These are phyloP conservation scores for Puccinia brachypodii DNA, from an alignment of 1,284 basidiomycete genomes.

Conservation along the genomic window DNA sequence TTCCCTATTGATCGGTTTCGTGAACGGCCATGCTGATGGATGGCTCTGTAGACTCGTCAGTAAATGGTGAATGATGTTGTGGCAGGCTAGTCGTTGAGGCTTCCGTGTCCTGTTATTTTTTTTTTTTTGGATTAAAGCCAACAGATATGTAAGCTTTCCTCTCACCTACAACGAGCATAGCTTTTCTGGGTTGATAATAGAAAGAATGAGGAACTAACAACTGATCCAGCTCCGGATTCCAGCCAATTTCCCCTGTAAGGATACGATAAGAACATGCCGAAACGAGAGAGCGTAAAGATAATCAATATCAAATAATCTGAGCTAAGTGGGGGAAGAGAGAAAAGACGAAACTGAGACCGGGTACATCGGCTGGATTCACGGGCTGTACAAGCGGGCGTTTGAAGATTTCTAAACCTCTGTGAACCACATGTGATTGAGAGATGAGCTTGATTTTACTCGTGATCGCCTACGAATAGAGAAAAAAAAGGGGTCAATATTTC, in stretches of 20 bases:
- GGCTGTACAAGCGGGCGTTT: conserved; percentile 61
- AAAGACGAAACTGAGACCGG: conserved; percentile 71
- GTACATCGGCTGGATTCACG: conserved; percentile 73
- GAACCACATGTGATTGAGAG: conserved; percentile 81
- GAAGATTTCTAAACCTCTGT: conserved; percentile 78
- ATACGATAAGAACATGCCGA: conserved; percentile 49
- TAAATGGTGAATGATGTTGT: conserved; percentile 74
- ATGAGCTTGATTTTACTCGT: conserved; percentile 83
- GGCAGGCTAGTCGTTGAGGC: conserved; percentile 64
- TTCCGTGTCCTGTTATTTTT: conserved; percentile 59
- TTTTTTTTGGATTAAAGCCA: neutral
- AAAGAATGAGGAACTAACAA: conserved; percentile 62
- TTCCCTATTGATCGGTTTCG: conserved; percentile 73
- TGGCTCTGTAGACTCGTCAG: conserved; percentile 79
- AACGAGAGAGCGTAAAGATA: neutral
- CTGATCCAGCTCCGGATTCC: conserved; percentile 82
- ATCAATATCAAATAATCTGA: neutral
- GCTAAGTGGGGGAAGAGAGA: conserved; percentile 17
- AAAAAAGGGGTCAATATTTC: neutral
- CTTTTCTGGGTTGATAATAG: conserved; percentile 4
- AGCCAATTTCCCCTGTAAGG: conserved; percentile 72
- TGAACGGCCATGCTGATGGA: conserved; percentile 83
- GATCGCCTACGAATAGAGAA: conserved; percentile 63
- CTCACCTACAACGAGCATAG: neutral
- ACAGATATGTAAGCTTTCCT: neutral